Percentiles rank a stretch among this genome's conserved stretches.
phyloP scores from a whole-genome alignment of 495 filamentous ascomycete species.

The Oleoguttula mirabilis region DNA sequence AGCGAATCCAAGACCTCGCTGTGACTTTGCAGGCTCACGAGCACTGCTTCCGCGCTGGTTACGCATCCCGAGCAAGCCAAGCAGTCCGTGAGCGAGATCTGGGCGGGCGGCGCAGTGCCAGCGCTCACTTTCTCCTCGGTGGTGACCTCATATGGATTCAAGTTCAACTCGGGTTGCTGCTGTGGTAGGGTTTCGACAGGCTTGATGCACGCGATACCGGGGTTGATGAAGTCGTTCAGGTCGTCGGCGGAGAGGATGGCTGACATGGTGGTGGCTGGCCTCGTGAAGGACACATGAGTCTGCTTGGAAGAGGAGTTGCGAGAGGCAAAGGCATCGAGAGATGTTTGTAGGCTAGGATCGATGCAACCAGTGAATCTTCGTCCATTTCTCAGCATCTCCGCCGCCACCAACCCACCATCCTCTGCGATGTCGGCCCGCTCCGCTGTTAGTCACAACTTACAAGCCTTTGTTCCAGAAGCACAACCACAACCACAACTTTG shows the following conservation, averaged over 20 bases:
- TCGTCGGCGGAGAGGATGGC: conserved; percentile 94
- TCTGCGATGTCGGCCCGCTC: too few species aligned
- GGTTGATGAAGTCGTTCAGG: conserved; percentile 96
- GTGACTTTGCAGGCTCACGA: conserved; percentile 87
- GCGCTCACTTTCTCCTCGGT: conserved; percentile 68
- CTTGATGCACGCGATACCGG: conserved; percentile 95
- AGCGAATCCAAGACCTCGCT: conserved; percentile 75
- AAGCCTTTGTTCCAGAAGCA: too few species aligned
- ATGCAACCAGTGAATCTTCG: too few species aligned
- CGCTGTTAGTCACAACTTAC: too few species aligned
- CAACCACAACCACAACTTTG: too few species aligned
- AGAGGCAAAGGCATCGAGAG: too few species aligned
- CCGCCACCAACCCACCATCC: too few species aligned
- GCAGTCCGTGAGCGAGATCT: conserved; percentile 95
- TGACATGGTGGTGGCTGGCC: conserved; percentile 47
- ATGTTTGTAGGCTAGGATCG: too few species aligned
- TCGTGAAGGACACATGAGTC: conserved; percentile 21
- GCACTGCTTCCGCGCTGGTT: conserved; percentile 88
- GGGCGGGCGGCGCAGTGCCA: conserved; percentile 49
- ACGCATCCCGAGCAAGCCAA: conserved; percentile 96
- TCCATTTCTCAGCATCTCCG: too few species aligned
- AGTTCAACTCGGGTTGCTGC: conserved; percentile 28
- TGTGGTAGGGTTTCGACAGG: conserved; percentile 79
- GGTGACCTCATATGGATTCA: conserved; percentile 75
- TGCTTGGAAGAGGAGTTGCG: too few species aligned